These are phyloP conservation scores for Rosa hybrid DNA, from an alignment of 331 rosid species.

Conservation along the genomic window DNA sequence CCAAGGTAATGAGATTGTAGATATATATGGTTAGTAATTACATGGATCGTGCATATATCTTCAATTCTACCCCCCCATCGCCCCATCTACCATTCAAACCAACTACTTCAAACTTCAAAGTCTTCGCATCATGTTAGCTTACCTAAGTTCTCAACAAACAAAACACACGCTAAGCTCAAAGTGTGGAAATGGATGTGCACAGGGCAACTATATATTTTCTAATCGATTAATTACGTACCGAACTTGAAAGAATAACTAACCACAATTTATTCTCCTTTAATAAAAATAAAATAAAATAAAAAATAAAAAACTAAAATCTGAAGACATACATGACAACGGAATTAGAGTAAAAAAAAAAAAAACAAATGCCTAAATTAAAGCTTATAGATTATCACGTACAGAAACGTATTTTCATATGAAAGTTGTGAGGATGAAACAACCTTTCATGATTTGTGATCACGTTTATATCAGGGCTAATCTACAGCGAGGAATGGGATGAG, in stretches of 20 bases:
- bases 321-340: too few species aligned
- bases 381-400: too few species aligned
- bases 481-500: not conserved
- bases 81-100: slow-evolving; percentile 71
- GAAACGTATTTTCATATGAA: not conserved
- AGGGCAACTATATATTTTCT: not conserved
- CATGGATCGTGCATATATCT: slow-evolving; percentile 22
- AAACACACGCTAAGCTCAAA: not conserved
- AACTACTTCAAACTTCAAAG: not conserved
- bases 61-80: slow-evolving; percentile 30
- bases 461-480: not conserved
- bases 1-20: not conserved
- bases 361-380: too few species aligned
- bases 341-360: too few species aligned
- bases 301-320: too few species aligned
- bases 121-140: not conserved
- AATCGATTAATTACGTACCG: not conserved
- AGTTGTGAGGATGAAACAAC: not conserved
- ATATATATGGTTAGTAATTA: slow-evolving; percentile 1
- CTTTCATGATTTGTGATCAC: not conserved
- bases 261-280: too few species aligned
- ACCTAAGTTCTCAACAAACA: slow-evolving; percentile 24
- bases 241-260: not conserved
- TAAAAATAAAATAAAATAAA: too few species aligned
- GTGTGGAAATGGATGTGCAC: not conserved